Evolutionary conservation across 83 land plant genomes (phyloP).

Genomic region (Thuja plicata): DNA sequence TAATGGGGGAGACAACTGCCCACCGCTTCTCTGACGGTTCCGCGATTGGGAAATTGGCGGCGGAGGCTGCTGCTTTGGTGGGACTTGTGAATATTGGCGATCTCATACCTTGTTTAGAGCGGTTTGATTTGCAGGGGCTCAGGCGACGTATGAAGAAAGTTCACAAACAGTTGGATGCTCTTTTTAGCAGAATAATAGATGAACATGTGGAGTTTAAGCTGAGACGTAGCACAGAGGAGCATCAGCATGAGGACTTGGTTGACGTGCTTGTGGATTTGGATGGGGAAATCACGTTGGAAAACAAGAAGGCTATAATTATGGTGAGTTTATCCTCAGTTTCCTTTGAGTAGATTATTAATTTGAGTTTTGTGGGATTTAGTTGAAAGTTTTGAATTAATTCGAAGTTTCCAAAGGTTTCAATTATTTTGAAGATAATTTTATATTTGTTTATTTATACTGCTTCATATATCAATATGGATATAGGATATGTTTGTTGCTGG

Average conservation of each 20-base stretch:
- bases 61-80: not conserved
- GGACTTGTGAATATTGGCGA: not conserved
- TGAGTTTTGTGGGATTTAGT: too few species aligned
- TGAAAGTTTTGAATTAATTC: too few species aligned
- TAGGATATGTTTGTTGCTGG: constrained; percentile 8
- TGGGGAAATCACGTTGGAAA: not conserved
- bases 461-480: constrained; percentile 5
- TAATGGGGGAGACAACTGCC: not conserved
- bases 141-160: not conserved
- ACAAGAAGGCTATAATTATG: not conserved
- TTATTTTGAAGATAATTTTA: too few species aligned
- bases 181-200: too few species aligned
- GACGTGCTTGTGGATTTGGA: constrained; percentile 8
- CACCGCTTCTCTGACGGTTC: not conserved
- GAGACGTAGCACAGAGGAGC: too few species aligned
- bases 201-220: not conserved
- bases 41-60: not conserved
- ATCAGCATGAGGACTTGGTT: not conserved
- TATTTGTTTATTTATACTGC: too few species aligned
- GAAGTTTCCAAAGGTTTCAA: too few species aligned
- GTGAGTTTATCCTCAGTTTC: not conserved
- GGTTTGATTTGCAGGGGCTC: constrained; percentile 12
- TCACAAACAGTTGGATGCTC: too few species aligned
- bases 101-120: constrained; percentile 12
- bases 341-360: too few species aligned